These are phyloP conservation scores for Aspergillus tamarii DNA, from an alignment of 2,329 filamentous ascomycete genomes.

Conservation along the genomic window DNA sequence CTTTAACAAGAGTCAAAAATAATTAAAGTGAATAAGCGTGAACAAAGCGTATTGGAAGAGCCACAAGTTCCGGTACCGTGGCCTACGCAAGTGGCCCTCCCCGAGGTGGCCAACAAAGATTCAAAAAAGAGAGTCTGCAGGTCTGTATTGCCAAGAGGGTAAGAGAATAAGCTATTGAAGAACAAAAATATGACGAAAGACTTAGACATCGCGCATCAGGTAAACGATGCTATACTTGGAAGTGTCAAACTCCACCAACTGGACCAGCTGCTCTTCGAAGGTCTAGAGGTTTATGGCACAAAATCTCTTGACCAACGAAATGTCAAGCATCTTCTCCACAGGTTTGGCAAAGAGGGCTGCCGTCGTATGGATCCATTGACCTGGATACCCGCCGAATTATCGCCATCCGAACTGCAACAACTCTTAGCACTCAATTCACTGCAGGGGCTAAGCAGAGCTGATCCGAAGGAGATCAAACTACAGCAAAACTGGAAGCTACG, in stretches of 20 bases:
- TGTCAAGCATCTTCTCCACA: slow-evolving; percentile 14
- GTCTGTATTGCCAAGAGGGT: too few species aligned
- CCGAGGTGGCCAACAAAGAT: too few species aligned
- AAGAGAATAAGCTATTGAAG: too few species aligned
- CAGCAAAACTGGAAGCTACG: slow-evolving; percentile 2
- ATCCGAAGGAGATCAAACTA: slow-evolving; percentile 5
- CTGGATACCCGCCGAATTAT: slow-evolving; percentile 12
- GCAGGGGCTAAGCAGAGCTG: neutral
- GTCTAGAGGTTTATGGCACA: slow-evolving; percentile 10
- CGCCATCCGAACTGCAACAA: neutral
- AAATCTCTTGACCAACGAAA: slow-evolving; percentile 8
- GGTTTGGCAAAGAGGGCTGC: slow-evolving; percentile 20
- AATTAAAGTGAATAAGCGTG: too few species aligned
- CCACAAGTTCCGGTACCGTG: too few species aligned
- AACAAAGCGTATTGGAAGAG: too few species aligned
- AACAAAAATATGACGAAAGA: too few species aligned
- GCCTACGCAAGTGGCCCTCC: too few species aligned
- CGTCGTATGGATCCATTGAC: slow-evolving; percentile 15
- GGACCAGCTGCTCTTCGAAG: slow-evolving; percentile 12
- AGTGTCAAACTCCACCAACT: neutral
- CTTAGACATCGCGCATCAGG: too few species aligned
- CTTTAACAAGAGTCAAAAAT: too few species aligned
- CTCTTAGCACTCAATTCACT: neutral
- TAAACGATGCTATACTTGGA: too few species aligned
- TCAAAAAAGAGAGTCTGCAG: too few species aligned